Base-by-base conservation (phyloP, 352 stramenopile genomes). In the Plasmopara muralis region DNA sequence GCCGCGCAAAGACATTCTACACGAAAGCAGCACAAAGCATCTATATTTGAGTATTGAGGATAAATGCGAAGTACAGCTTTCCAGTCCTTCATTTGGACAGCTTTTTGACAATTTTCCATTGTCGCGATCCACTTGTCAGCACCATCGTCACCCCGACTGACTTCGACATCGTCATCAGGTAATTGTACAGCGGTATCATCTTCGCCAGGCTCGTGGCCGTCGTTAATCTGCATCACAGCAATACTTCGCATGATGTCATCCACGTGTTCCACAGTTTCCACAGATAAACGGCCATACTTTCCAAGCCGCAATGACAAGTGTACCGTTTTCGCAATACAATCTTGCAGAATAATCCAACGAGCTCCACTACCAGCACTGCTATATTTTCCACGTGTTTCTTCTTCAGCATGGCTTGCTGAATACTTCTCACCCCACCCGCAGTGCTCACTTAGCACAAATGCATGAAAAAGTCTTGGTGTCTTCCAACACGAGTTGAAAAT, bases 171-270 rank as follows among this genome's bases (percentile, higher is more conserved):
- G 34, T 60, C 48, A 13, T 40, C n/a, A 8, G 61, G 56, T 31
- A 70, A 25, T 34, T 55, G 57, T 18, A 68, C 45, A 9, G 47
- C 49, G 2, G 54, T 43, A 20, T 83, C 66, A 33, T 85, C 72
- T 57, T 74, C 68, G 31, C 65, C 62, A 3, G 72, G 53, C 15
- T 87, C 73, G 28, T 74, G 66, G 0, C 58, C 67, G 59, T 87
- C 70, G 41, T 93, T 91, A 20, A 93, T 60, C 49, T 93, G 80
- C 66, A 91, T 84, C 13, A 93, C 47, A 50, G 78, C 78, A 46
- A 93, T 50, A 28, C 66, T 63, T 33, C 76, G 74, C 58, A 93
- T 71, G 28, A 91, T 76, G 2, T 91, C 80, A 45, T 93, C 83
- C 2, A 90, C 70, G 14, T 79, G 70, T 49, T 93, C 78, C n/a